Evolutionary conservation across 2,329 filamentous ascomycete species (phyloP).

Genomic region (Erysiphe pulchra): DNA sequence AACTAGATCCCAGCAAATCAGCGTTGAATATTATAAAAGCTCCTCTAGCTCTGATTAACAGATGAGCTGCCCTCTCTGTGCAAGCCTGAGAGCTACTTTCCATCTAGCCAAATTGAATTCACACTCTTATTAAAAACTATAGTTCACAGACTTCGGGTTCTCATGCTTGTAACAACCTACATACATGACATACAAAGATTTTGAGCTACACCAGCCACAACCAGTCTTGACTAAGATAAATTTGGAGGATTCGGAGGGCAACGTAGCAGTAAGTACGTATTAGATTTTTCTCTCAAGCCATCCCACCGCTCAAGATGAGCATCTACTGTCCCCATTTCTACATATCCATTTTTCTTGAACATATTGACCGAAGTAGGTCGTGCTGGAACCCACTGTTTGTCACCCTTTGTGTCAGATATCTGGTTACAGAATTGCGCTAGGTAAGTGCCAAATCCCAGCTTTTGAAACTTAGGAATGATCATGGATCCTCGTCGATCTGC

Average conservation of each 20-base stretch:
- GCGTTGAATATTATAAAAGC: too few relatives aligned
- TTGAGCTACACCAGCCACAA: too few relatives aligned
- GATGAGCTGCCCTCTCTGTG: too few relatives aligned
- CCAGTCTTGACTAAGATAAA: too few relatives aligned
- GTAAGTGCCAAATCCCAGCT: not conserved
- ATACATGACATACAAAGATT: too few relatives aligned
- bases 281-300: not conserved
- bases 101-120: too few relatives aligned
- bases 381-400: not conserved
- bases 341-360: not conserved
- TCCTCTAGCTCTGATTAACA: too few relatives aligned
- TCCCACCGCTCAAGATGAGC: conserved; percentile 1
- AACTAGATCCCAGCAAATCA: too few relatives aligned
- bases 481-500: conserved; percentile 1
- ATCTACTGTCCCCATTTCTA: not conserved
- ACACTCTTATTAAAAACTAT: too few relatives aligned
- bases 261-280: not conserved
- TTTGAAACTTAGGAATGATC: conserved; percentile 1
- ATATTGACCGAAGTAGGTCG: not conserved
- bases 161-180: too few relatives aligned
- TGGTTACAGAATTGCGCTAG: not conserved
- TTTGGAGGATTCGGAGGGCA: not conserved
- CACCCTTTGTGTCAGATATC: not conserved
- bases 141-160: too few relatives aligned
- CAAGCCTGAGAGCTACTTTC: too few relatives aligned